Evolutionary conservation across 2,329 filamentous ascomycete species (phyloP).

Genomic region (Colletotrichum orchidophilum): DNA sequence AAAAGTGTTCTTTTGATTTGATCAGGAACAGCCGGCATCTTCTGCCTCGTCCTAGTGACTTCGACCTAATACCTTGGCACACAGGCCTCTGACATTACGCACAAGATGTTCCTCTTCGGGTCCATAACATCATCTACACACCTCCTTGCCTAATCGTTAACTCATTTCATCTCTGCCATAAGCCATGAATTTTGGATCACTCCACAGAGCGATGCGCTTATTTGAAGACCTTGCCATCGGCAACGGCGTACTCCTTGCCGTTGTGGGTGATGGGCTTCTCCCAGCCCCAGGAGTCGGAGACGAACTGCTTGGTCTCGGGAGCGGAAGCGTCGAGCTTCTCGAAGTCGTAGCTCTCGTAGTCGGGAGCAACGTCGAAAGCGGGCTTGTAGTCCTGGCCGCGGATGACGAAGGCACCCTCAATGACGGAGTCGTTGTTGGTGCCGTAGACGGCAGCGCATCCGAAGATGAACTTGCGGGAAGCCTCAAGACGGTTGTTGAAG

Average conservation of each 20-base stretch:
- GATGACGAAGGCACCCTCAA: conserved; percentile 93
- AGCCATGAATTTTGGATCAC: conserved; percentile 43
- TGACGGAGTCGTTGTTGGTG: conserved; percentile 85
- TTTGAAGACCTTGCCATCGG: conserved; percentile 99
- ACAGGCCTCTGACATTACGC: conserved; percentile 32
- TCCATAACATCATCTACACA: conserved; percentile 34
- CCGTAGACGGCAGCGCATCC: conserved; percentile 91
- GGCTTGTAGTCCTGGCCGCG: conserved; percentile 87
- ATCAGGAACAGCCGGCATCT: conserved; percentile 31
- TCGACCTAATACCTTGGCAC: conserved; percentile 18
- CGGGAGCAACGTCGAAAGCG: conserved; percentile 96
- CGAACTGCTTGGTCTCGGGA: conserved; percentile 83
- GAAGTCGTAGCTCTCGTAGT: conserved; percentile 97
- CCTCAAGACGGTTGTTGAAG: conserved; percentile 98
- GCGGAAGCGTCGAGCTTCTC: conserved; percentile 93
- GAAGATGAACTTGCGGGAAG: conserved; percentile 97
- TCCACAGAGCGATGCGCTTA: conserved; percentile 60
- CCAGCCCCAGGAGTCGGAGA: conserved; percentile 91
- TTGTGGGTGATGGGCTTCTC: conserved; percentile 82
- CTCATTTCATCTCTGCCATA: conserved; percentile 43
- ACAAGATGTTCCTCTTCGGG: conserved; percentile 31
- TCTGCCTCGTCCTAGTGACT: conserved; percentile 28
- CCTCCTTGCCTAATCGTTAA: conserved; percentile 34
- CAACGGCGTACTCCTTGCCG: conserved; percentile 90
- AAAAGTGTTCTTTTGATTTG: conserved; percentile 18